Conservation (phyloP, 352 stramenopile species). For the Elongisporangium anandrum region DNA sequence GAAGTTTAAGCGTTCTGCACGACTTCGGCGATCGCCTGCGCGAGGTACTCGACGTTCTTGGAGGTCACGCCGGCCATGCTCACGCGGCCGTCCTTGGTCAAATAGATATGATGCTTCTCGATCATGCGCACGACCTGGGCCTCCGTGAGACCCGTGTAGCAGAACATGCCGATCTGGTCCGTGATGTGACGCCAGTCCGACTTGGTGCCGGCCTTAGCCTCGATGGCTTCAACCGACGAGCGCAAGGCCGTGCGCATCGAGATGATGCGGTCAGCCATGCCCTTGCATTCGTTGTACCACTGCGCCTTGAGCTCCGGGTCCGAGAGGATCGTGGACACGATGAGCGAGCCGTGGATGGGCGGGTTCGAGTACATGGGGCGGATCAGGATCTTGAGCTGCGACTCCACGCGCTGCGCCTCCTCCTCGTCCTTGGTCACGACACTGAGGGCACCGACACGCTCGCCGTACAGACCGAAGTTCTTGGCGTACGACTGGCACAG, state of each 20-base stretch:
- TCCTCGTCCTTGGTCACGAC: constrained; percentile 93
- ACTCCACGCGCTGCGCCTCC: constrained; percentile 94
- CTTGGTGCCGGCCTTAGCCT: constrained; percentile 71
- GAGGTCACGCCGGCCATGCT: constrained; percentile 96
- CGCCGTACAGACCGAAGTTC: constrained; percentile 99
- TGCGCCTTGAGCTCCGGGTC: constrained; percentile 90
- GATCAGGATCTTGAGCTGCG: constrained; percentile 99
- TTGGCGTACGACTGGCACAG: constrained; percentile 99
- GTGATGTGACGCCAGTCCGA: constrained; percentile 97
- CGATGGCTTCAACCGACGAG: constrained; percentile 75
- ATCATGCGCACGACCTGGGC: constrained; percentile 94
- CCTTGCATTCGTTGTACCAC: constrained; percentile 94
- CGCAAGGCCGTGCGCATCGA: constrained; percentile 89
- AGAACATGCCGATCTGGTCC: constrained; percentile 99
- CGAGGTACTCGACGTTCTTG: constrained; percentile 97
- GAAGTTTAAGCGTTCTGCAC: constrained; percentile 69
- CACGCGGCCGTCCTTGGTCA: constrained; percentile 98
- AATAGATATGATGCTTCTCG: constrained; percentile 96
- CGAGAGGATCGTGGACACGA: constrained; percentile 96
- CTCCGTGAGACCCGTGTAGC: constrained; percentile 95
- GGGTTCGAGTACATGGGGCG: constrained; percentile 99
- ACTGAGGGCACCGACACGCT: constrained; percentile 96
- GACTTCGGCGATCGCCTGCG: constrained; percentile 93
- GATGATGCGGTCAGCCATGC: constrained; percentile 95
- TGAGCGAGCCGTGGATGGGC: constrained; percentile 96